These are phyloP conservation scores for Leccinum variicolor DNA, from an alignment of 768 basidiomycete species.

Conservation along the genomic window DNA sequence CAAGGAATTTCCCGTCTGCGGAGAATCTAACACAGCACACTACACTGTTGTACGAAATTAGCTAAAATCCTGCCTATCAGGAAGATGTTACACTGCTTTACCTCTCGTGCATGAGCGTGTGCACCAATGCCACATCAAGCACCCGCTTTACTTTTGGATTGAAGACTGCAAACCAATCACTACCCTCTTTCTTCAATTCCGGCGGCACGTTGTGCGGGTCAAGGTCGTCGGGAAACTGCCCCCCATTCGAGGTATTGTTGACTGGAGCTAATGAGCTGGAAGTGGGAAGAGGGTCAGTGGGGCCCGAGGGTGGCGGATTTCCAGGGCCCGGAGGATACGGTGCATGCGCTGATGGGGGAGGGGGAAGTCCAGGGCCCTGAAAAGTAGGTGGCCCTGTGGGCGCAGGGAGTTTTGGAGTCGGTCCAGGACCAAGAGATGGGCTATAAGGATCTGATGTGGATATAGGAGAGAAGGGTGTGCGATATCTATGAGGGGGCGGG, in stretches of 20 bases:
- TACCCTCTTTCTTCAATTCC: slow-evolving; percentile 56
- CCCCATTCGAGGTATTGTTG: slow-evolving; percentile 26
- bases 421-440: slow-evolving; percentile 36
- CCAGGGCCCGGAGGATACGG: slow-evolving; percentile 32
- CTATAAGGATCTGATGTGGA: slow-evolving; percentile 34
- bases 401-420: slow-evolving; percentile 36
- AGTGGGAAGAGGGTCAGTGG: slow-evolving; percentile 21
- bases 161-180: slow-evolving; percentile 89
- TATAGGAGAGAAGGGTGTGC: slow-evolving; percentile 21
- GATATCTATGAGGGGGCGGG: slow-evolving; percentile 33
- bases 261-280: slow-evolving; percentile 26
- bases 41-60: slow-evolving; percentile 43
- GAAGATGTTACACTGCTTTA: slow-evolving; percentile 30
- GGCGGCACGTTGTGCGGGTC: slow-evolving; percentile 33
- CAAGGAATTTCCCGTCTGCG: slow-evolving; percentile 87
- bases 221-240: slow-evolving; percentile 34
- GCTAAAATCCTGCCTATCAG: not conserved
- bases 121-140: slow-evolving; percentile 76
- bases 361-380: slow-evolving; percentile 36
- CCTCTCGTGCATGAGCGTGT: slow-evolving; percentile 92
- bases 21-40: slow-evolving; percentile 94
- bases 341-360: slow-evolving; percentile 30
- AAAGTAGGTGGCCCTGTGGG: slow-evolving; percentile 30
- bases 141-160: slow-evolving; percentile 76
- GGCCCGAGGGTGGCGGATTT: slow-evolving; percentile 30